phyloP scores from a whole-genome alignment of 2,329 filamentous ascomycete genomes.

The Alternaria brassicicola region DNA sequence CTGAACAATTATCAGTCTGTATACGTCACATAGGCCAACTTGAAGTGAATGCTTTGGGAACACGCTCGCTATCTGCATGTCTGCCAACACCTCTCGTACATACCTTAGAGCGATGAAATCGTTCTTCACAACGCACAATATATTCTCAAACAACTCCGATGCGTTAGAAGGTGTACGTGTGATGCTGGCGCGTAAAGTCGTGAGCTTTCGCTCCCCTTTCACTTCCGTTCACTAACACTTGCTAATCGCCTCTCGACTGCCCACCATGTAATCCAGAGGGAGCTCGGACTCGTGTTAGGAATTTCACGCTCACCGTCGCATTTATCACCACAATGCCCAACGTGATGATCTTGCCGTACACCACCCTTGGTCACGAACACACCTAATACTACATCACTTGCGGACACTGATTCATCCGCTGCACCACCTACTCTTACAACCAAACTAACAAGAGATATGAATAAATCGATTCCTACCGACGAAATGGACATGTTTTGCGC shows the following conservation, averaged over 20 bases:
- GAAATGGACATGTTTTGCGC: background rate
- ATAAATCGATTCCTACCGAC: background rate
- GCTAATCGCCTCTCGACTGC: background rate
- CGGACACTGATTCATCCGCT: background rate
- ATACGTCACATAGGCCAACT: too few species aligned
- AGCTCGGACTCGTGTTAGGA: background rate
- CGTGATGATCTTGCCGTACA: background rate
- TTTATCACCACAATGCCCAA: background rate
- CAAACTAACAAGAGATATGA: background rate
- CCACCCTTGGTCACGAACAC: background rate
- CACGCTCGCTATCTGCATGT: rapidly evolving
- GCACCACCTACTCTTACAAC: rapidly evolving
- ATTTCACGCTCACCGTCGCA: background rate
- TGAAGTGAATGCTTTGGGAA: background rate
- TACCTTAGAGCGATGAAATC: too few species aligned
- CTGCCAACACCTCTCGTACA: background rate
- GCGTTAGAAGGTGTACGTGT: background rate
- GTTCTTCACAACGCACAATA: background rate
- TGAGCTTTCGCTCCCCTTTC: background rate
- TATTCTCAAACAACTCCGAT: too few species aligned
- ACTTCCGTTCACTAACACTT: background rate
- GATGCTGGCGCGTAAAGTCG: rapidly evolving
- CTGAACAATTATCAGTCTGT: background rate
- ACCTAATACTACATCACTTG: rapidly evolving
- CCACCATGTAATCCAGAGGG: background rate